These are phyloP conservation scores for Haberlea rhodopensis DNA, from an alignment of 257 asterid genomes.

Conservation along the genomic window DNA sequence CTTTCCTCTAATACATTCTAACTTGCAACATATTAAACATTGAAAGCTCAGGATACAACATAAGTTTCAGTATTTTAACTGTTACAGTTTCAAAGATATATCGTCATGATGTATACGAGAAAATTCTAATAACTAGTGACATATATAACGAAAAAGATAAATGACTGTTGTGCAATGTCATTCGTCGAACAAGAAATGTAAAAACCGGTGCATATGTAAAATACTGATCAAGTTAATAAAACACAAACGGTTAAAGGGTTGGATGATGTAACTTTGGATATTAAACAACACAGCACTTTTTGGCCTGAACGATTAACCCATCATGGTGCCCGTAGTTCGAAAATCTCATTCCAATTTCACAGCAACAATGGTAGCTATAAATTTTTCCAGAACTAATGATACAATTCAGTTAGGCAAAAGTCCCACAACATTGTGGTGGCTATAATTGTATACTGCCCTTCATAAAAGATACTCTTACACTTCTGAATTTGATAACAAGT, in stretches of 20 bases:
- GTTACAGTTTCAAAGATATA: no score
- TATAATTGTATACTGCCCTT: no score
- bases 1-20: not conserved
- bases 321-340: not conserved
- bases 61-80: no score
- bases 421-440: not conserved
- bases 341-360: not conserved
- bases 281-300: no score
- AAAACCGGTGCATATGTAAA: no score
- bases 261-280: no score
- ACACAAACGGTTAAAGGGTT: no score
- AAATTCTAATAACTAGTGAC: no score
- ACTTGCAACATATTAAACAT: not conserved
- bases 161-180: no score
- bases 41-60: not conserved
- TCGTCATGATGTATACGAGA: not conserved
- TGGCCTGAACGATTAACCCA: not conserved
- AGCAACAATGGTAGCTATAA: not conserved
- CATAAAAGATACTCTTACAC: not conserved
- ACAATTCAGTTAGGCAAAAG: not conserved
- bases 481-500: not conserved
- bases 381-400: not conserved
- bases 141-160: no score
- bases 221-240: no score
- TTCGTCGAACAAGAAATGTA: no score